phyloP scores from a whole-genome alignment of 208 protist genomes.

The Acanthamoeba rhysodes region DNA sequence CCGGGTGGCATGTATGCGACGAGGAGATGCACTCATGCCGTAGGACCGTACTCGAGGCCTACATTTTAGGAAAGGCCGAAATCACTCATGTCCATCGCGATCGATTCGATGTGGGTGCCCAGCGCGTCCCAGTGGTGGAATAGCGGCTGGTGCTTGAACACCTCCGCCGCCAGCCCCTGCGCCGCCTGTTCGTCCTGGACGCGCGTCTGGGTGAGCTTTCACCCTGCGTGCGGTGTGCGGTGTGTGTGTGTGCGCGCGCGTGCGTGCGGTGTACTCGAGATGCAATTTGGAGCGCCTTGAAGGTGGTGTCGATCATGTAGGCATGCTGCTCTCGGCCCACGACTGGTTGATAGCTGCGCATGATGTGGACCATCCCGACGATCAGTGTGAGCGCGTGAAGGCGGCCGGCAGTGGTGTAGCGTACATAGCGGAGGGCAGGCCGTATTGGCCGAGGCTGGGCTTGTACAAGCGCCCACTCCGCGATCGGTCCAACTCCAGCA shows the following conservation, averaged over 20 bases:
- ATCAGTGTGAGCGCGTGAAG: too few species aligned
- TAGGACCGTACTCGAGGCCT: too few species aligned
- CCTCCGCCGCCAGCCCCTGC: not conserved
- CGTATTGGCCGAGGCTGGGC: not conserved
- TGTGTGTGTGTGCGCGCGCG: not conserved
- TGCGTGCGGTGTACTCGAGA: not conserved
- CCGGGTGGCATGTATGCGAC: too few species aligned
- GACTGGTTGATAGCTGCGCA: not conserved
- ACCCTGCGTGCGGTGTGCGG: too few species aligned
- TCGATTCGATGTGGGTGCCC: not conserved
- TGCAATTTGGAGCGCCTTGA: not conserved
- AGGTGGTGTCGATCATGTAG: constrained; percentile 8
- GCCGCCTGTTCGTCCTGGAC: not conserved
- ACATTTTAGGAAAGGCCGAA: not conserved
- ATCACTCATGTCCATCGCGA: not conserved
- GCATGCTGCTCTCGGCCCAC: not conserved
- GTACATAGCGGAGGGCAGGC: not conserved
- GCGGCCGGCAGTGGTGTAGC: not conserved
- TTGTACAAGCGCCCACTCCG: not conserved
- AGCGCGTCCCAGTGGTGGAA: not conserved
- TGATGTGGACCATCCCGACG: too few species aligned
- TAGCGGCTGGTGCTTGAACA: not conserved
- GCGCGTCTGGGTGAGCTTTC: not conserved
- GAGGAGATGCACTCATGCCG: too few species aligned
- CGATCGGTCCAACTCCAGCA: not conserved